Conservation (phyloP, 1,284 basidiomycete species). For the Ustilago xerochloae region DNA sequence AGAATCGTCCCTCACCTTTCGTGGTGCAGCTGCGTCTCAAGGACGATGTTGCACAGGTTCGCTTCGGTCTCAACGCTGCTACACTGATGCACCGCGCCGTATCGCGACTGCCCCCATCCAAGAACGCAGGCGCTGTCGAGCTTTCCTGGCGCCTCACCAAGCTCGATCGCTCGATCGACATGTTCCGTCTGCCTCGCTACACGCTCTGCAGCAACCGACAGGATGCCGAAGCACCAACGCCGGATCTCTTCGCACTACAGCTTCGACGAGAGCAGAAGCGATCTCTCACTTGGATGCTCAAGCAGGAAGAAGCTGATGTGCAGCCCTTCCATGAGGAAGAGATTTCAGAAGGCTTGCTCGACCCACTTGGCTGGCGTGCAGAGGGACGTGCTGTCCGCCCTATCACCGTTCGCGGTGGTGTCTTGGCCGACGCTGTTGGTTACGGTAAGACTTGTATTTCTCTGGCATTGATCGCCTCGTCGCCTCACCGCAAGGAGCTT, state of each 20-base stretch:
- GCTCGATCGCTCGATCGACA: slow-evolving; percentile 74
- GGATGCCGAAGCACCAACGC: slow-evolving; percentile 81
- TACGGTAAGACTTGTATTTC: slow-evolving; percentile 97
- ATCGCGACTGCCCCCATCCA: slow-evolving; percentile 77
- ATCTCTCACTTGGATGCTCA: slow-evolving; percentile 91
- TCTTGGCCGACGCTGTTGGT: slow-evolving; percentile 93
- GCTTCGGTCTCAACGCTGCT: slow-evolving; percentile 86
- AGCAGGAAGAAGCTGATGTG: slow-evolving; percentile 74
- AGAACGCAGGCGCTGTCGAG: slow-evolving; percentile 58
- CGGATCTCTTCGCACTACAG: slow-evolving; percentile 75
- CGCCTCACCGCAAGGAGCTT: slow-evolving; percentile 25
- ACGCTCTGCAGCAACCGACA: slow-evolving; percentile 79
- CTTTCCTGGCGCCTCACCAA: slow-evolving; percentile 85
- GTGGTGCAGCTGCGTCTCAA: slow-evolving; percentile 86
- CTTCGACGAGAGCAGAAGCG: slow-evolving; percentile 87
- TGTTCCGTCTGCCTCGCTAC: slow-evolving; percentile 72
- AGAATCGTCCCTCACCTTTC: slow-evolving; percentile 86
- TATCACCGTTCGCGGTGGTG: slow-evolving; percentile 83
- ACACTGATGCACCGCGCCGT: slow-evolving; percentile 88
- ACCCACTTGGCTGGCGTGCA: slow-evolving; percentile 88
- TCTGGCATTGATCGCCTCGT: slow-evolving; percentile 74
- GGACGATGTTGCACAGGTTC: slow-evolving; percentile 75
- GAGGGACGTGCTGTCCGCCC: slow-evolving; percentile 87
- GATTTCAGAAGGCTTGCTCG: slow-evolving; percentile 86
- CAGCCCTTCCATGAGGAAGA: slow-evolving; percentile 89